A percentile compares a stretch with the other conserved stretches of the same genome.
Evolutionary conservation across 2,329 filamentous ascomycete species (phyloP).

Genomic region (Trichoderma citrinoviride): DNA sequence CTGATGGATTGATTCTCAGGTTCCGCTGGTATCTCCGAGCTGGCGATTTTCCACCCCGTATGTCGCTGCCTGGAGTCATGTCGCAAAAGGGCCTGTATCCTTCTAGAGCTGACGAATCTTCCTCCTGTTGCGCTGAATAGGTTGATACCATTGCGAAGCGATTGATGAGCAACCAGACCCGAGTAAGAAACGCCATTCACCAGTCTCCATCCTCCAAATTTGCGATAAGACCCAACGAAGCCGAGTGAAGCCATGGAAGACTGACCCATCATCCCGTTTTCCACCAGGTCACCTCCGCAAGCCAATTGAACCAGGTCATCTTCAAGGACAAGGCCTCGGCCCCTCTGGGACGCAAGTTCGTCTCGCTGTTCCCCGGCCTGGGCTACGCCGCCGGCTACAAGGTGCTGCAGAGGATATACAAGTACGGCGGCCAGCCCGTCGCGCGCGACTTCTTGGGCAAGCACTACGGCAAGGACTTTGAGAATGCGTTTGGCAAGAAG

Average conservation of each 20-base stretch:
- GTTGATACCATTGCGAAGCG: conserved; percentile 98
- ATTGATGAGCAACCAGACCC: conserved; percentile 93
- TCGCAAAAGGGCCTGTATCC: background rate
- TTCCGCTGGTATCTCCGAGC: conserved; percentile 87
- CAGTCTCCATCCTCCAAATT: background rate
- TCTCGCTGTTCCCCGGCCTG: conserved; percentile 93
- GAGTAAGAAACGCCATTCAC: conserved; percentile 52
- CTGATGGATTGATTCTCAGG: conserved; percentile 50
- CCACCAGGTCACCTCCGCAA: conserved; percentile 36
- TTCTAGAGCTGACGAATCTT: conserved; percentile 1
- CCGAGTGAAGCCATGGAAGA: conserved; percentile 16
- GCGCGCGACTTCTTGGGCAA: conserved; percentile 82
- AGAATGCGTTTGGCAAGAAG: conserved; percentile 88
- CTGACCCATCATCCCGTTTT: conserved; percentile 23
- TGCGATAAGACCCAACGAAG: background rate
- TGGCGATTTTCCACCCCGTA: conserved; percentile 90
- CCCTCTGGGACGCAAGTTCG: conserved; percentile 71
- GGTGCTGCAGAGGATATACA: conserved; percentile 94
- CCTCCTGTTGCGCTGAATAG: conserved; percentile 41
- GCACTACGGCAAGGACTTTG: conserved; percentile 81
- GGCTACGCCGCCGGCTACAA: conserved; percentile 99
- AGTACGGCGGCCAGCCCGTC: conserved; percentile 96
- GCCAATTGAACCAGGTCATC: conserved; percentile 82
- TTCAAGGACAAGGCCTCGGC: conserved; percentile 86
- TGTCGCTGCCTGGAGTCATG: conserved; percentile 29